These are phyloP conservation scores for Crithidia mellificae DNA, from an alignment of 208 protist species.

Conservation along the genomic window DNA sequence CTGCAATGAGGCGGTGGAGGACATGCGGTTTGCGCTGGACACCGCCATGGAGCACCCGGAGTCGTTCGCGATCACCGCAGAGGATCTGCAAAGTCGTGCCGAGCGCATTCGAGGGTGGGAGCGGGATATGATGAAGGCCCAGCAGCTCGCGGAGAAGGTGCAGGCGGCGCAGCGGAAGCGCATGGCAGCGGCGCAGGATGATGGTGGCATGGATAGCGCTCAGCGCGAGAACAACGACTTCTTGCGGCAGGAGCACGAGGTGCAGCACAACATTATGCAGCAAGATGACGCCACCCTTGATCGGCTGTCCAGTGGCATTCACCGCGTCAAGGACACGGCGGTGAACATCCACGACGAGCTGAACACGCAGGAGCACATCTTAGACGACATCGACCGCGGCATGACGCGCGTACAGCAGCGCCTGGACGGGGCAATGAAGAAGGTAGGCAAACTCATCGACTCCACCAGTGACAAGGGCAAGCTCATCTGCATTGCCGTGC, in stretches of 20 bases:
- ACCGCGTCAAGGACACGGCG: conserved; percentile 69
- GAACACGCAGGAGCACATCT: conserved; percentile 76
- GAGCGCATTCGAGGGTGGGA: conserved; percentile 74
- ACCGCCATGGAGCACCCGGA: conserved; percentile 81
- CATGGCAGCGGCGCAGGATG: conserved; percentile 28
- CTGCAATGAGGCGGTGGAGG: conserved; percentile 65
- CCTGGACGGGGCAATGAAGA: conserved; percentile 71
- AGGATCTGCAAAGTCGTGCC: conserved; percentile 68
- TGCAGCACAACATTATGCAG: conserved; percentile 63
- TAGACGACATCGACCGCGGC: conserved; percentile 76
- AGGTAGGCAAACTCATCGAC: conserved; percentile 74
- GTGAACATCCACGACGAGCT: conserved; percentile 78
- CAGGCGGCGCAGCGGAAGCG: conserved; percentile 46
- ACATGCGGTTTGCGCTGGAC: conserved; percentile 81
- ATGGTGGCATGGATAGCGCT: conserved; percentile 19
- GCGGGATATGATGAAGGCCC: conserved; percentile 68
- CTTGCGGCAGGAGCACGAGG: conserved; percentile 65
- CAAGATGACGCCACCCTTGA: conserved; percentile 74
- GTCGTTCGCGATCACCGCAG: conserved; percentile 67
- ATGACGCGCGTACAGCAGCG: conserved; percentile 76
- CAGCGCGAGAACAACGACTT: conserved; percentile 68
- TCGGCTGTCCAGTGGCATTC: conserved; percentile 64
- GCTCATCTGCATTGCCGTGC: conserved; percentile 76
- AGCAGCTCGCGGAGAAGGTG: conserved; percentile 59
- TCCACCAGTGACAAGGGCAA: conserved; percentile 78